Percentiles rank a stretch among this genome's conserved stretches.
phyloP scores from a whole-genome alignment of 2,329 filamentous ascomycete genomes.

The Achaetomium macrosporum region DNA sequence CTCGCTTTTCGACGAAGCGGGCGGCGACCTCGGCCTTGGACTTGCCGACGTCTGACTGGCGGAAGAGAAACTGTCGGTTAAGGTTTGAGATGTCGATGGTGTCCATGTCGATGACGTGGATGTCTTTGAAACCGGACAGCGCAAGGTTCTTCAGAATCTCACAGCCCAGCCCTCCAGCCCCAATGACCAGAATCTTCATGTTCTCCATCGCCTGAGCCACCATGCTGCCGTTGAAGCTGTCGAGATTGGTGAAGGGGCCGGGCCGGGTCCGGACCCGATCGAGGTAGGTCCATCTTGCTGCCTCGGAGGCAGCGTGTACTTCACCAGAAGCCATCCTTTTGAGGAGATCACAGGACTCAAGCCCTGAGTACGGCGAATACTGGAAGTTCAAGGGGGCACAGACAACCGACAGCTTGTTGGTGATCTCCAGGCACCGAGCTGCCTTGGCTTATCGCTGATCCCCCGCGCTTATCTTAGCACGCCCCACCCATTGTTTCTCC shows the following conservation, averaged over 20 bases:
- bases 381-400: neutral
- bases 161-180: constrained; percentile 88
- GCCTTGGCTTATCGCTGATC: neutral
- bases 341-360: no score
- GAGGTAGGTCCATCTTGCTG: constrained; percentile 58
- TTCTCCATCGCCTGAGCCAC: constrained; percentile 53
- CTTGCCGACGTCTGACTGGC: constrained; percentile 83
- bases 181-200: constrained; percentile 73
- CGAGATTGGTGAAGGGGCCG: constrained; percentile 76
- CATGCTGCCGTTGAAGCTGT: constrained; percentile 45
- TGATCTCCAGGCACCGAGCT: neutral
- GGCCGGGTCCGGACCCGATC: constrained; percentile 69
- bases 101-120: constrained; percentile 99
- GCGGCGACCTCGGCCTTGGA: constrained; percentile 92
- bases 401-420: constrained; percentile 1
- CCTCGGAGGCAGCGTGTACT: constrained; percentile 21
- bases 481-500: neutral
- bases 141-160: constrained; percentile 96
- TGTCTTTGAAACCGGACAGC: constrained; percentile 90
- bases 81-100: constrained; percentile 98
- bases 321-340: constrained; percentile 6
- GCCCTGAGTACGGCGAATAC: no score
- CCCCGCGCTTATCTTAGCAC: constrained; percentile 8
- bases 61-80: constrained; percentile 95
- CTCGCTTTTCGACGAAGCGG: constrained; percentile 80